Evolutionary conservation across 441 rosid genomes (phyloP), one percentile per base, ranked within the genome.

Genomic region (Hura crepitans): DNA sequence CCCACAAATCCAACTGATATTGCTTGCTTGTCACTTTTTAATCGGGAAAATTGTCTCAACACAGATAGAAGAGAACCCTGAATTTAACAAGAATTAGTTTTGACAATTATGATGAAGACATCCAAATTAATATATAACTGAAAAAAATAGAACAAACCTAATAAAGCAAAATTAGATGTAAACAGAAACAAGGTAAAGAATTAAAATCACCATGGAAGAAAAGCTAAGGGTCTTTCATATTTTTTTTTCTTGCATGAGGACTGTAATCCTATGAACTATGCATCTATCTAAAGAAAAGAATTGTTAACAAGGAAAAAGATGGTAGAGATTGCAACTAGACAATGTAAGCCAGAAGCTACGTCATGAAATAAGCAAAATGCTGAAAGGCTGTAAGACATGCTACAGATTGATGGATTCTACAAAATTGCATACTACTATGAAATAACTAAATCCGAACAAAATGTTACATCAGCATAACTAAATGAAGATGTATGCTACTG

Each of bases 1-100:
- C 97, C 97, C 77, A 95, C 84, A 77, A 95, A 95, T 72, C 99
- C 96, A 22, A 95, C 97, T 35, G 95, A 92, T 76, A 95, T 85
- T 4, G 95, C 97, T 81, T 95, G 99, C 85, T 95, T 95, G 86
- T 90, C 97, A 77, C 88, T 87, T 76, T 88, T 89, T 51, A 95
- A 73, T 77, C 96, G 95, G 37, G 99, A 83, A 78, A 85, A 95
- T 80, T 95, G 97, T 80, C 99, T 85, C 80, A 92, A 74, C 28
- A 92, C 90, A 2, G 95, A 92, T 60, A 95, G 83, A 73, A 92
- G 96, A 20, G 98, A 92, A 58, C 99, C 99, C 99, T 94, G 76
- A 4, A 56, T 37, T 37, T 47, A 58, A 72, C 55, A 70, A 37
- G 55, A 59, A 68, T 30, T 39, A 33, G 31, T 42, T 23, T 3